These are phyloP conservation scores for Paracoccidioides brasiliensis DNA, from an alignment of 2,329 filamentous ascomycete genomes.

Conservation along the genomic window DNA sequence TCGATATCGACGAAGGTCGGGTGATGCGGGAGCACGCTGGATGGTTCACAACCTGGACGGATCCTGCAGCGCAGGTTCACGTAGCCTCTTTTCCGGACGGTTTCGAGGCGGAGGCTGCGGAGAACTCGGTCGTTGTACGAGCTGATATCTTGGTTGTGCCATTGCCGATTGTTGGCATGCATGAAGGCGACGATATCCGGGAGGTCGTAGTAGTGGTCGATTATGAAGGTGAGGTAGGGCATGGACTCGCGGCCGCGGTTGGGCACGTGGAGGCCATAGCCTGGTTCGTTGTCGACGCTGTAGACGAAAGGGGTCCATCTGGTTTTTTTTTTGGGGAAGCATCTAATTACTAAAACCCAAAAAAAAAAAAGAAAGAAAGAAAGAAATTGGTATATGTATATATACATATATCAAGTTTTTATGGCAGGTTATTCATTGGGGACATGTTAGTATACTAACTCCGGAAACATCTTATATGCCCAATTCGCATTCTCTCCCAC, in stretches of 20 bases:
- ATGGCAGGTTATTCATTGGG: background rate
- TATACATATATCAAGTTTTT: background rate
- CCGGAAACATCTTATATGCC: slow-evolving; percentile 7
- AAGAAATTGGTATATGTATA: too few relatives aligned
- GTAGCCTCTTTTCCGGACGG: slow-evolving; percentile 44
- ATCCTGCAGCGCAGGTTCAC: slow-evolving; percentile 49
- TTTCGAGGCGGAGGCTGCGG: slow-evolving; percentile 34
- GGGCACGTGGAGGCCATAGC: slow-evolving; percentile 18
- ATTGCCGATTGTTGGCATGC: slow-evolving; percentile 44
- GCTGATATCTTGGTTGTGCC: slow-evolving; percentile 42
- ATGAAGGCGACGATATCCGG: slow-evolving; percentile 44
- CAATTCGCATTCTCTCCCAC: background rate
- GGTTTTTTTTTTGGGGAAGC: background rate
- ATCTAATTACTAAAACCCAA: too few relatives aligned
- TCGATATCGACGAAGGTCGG: slow-evolving; percentile 8
- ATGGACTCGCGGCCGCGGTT: slow-evolving; percentile 37
- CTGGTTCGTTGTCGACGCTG: slow-evolving; percentile 22
- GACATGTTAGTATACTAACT: background rate
- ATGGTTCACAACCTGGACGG: slow-evolving; percentile 39
- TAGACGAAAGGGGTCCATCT: slow-evolving; percentile 38
- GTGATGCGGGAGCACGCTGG: slow-evolving; percentile 21
- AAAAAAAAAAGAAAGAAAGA: background rate
- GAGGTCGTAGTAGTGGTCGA: slow-evolving; percentile 34
- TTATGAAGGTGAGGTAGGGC: slow-evolving; percentile 36
- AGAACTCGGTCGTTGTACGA: slow-evolving; percentile 43